Evolutionary conservation across 306 rosid species (phyloP).

Genomic region (barrel medic (Medicago truncatula)): DNA sequence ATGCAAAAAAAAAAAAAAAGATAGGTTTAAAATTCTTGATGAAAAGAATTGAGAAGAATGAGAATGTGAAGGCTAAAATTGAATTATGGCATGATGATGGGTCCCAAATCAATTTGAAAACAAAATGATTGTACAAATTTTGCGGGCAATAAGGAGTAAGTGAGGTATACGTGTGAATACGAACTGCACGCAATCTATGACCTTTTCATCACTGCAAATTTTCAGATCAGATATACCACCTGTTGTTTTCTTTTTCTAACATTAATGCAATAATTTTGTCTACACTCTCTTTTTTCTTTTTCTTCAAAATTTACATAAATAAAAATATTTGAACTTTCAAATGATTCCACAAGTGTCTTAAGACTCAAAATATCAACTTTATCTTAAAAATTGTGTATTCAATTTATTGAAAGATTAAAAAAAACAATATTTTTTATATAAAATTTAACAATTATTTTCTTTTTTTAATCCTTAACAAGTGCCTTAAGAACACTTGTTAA

Average conservation of each 20-base stretch:
- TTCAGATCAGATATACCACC: not conserved
- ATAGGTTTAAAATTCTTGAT: slow-evolving; percentile 16
- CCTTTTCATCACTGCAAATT: slow-evolving; percentile 18
- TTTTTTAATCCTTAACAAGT: too few species aligned
- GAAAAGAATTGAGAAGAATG: slow-evolving; percentile 15
- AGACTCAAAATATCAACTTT: too few species aligned
- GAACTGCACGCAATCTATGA: slow-evolving; percentile 6
- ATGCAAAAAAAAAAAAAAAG: slow-evolving; percentile 12
- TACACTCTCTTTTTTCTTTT: too few species aligned
- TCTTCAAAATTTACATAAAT: too few species aligned
- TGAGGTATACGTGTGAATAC: slow-evolving; percentile 41
- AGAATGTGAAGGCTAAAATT: slow-evolving; percentile 27
- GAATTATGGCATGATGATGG: slow-evolving; percentile 37
- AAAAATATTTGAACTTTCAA: too few species aligned
- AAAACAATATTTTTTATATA: too few species aligned
- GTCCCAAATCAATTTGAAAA: slow-evolving; percentile 33
- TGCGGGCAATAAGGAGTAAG: slow-evolving; percentile 29
- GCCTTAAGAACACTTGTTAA: too few species aligned
- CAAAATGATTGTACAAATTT: slow-evolving; percentile 40
- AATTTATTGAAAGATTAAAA: too few species aligned
- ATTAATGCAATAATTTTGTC: too few species aligned
- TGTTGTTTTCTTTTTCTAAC: not conserved
- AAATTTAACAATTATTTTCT: too few species aligned
- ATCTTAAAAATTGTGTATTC: too few species aligned
- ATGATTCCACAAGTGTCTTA: too few species aligned